Conservation (phyloP, 495 filamentous ascomycete genomes). For the Letharia lupina region DNA sequence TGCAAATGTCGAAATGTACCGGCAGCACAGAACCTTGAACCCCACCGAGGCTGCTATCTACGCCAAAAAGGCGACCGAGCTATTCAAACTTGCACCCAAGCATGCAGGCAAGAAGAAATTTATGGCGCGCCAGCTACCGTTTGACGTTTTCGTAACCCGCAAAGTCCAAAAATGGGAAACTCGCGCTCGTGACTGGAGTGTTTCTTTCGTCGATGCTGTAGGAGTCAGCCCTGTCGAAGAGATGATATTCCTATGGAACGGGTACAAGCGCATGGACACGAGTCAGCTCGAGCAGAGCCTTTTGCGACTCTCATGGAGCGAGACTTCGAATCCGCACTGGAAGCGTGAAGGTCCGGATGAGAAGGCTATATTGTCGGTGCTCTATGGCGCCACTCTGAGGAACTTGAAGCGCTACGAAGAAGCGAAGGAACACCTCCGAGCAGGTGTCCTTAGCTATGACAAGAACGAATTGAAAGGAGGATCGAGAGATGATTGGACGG, state of each 20-base stretch:
- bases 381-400: constrained; percentile 60
- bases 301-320: constrained; percentile 55
- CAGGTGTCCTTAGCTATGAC: constrained; percentile 55
- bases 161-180: constrained; percentile 89
- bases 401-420: constrained; percentile 51
- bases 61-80: constrained; percentile 58
- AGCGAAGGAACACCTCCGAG: constrained; percentile 54
- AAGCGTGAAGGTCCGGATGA: constrained; percentile 62
- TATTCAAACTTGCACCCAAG: constrained; percentile 61
- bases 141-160: constrained; percentile 77
- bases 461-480: constrained; percentile 61
- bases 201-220: constrained; percentile 71
- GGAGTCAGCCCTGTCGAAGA: constrained; percentile 80
- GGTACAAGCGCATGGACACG: constrained; percentile 64
- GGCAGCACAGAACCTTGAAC: constrained; percentile 46
- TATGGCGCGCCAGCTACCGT: constrained; percentile 81
- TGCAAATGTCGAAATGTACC: constrained; percentile 71
- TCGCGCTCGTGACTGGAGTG: constrained; percentile 56
- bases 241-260: constrained; percentile 95
- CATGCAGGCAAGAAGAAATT: constrained; percentile 79
- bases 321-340: constrained; percentile 48
- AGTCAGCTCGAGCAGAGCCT: constrained; percentile 58
- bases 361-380: constrained; percentile 54
- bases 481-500: constrained; percentile 72
- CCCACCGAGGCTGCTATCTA: constrained; percentile 44